Percentiles rank a stretch among this genome's conserved stretches.
Conservation (phyloP, 495 filamentous ascomycete genomes). For the Hypomontagnella monticulosa region DNA sequence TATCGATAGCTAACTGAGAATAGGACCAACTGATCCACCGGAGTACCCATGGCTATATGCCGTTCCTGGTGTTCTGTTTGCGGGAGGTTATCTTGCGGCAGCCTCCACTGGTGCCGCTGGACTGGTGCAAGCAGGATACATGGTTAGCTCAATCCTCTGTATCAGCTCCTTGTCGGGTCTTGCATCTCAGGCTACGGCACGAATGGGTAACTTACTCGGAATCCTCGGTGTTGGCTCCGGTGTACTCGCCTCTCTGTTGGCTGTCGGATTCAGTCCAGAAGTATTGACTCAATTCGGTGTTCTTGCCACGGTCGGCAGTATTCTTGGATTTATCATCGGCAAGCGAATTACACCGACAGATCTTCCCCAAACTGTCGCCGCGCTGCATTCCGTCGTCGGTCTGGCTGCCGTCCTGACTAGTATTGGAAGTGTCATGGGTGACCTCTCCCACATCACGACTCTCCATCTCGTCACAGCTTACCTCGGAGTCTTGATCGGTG, state of each 20-base stretch:
- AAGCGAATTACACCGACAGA: slow-evolving; percentile 83
- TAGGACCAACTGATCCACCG: slow-evolving; percentile 76
- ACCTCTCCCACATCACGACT: slow-evolving; percentile 70
- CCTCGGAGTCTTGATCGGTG: slow-evolving; percentile 80
- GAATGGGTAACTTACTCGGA: slow-evolving; percentile 81
- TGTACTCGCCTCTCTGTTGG: slow-evolving; percentile 77
- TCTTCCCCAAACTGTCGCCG: slow-evolving; percentile 83
- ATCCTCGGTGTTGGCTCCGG: slow-evolving; percentile 82
- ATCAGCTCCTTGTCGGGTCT: slow-evolving; percentile 77
- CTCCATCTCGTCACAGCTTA: slow-evolving; percentile 83
- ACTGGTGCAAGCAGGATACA: slow-evolving; percentile 81
- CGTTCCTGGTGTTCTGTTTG: slow-evolving; percentile 76
- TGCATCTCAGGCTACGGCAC: slow-evolving; percentile 78
- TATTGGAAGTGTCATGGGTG: slow-evolving; percentile 80
- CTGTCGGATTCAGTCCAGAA: slow-evolving; percentile 78
- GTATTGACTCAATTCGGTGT: slow-evolving; percentile 75
- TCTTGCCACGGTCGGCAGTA: slow-evolving; percentile 73
- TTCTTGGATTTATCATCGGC: slow-evolving; percentile 74
- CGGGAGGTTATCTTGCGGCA: slow-evolving; percentile 78
- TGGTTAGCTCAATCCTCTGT: slow-evolving; percentile 80
- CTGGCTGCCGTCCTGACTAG: slow-evolving; percentile 83
- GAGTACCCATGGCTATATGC: slow-evolving; percentile 87
- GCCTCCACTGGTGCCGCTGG: slow-evolving; percentile 80
- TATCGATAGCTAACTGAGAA: slow-evolving; percentile 31
- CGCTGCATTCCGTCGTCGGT: slow-evolving; percentile 83